Evolutionary conservation across 345 rosid genomes (phyloP).

Genomic region (Citrus reticulata): DNA sequence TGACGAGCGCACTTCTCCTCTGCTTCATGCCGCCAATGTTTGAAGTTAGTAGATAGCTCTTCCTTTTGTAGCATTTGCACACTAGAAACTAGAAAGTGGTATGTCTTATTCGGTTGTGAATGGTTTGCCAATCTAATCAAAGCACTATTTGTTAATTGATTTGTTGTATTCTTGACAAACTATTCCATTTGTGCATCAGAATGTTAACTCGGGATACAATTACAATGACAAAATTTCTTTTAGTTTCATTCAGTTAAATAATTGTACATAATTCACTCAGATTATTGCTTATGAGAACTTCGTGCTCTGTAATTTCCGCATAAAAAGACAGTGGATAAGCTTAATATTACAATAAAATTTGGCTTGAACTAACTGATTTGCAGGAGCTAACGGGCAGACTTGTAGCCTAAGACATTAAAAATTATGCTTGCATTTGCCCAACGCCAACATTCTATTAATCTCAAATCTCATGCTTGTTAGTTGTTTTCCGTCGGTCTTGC

Average conservation of each 20-base stretch:
- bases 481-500: too few relatives aligned
- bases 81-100: not conserved
- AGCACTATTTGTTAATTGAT: not conserved
- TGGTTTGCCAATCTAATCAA: not conserved
- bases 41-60: slow-evolving; percentile 5
- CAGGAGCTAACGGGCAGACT: too few relatives aligned
- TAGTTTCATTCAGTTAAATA: not conserved
- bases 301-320: too few relatives aligned
- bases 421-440: too few relatives aligned
- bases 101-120: not conserved
- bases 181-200: not conserved
- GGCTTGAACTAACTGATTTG: not conserved
- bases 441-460: too few relatives aligned
- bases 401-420: too few relatives aligned
- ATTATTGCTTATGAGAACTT: not conserved
- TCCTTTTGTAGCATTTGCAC: not conserved
- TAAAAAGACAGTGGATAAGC: not conserved
- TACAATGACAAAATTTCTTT: too few relatives aligned
- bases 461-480: too few relatives aligned
- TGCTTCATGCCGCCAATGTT: slow-evolving; percentile 37
- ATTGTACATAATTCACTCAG: not conserved
- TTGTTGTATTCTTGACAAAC: not conserved
- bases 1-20: slow-evolving; percentile 41
- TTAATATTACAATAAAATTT: not conserved
- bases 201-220: too few relatives aligned